Conservation (phyloP, 2,329 filamentous ascomycete species). For the Microsporum ferrugineum region DNA sequence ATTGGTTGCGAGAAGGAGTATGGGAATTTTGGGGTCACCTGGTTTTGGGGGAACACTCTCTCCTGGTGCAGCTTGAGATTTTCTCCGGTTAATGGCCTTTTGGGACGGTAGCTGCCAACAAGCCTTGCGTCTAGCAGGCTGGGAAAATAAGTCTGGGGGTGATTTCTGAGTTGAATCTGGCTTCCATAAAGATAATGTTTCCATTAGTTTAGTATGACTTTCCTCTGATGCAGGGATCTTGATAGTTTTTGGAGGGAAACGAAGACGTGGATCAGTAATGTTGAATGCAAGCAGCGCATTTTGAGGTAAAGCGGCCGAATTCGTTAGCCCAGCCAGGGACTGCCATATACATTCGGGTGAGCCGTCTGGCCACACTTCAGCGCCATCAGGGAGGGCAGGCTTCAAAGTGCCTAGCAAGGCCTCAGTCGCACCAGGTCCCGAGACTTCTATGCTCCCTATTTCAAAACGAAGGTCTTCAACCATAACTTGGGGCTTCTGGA, state of each 20-base stretch:
- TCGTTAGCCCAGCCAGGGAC: conserved; percentile 45
- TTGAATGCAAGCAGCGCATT: conserved; percentile 62
- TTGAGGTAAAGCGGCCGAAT: conserved; percentile 56
- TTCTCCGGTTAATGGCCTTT: conserved; percentile 69
- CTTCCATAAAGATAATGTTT: conserved; percentile 57
- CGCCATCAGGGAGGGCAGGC: conserved; percentile 31
- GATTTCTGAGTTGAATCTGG: conserved; percentile 40
- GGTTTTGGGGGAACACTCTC: conserved; percentile 45
- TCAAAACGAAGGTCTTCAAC: conserved; percentile 60
- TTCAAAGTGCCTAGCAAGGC: conserved; percentile 58
- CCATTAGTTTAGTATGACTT: conserved; percentile 39
- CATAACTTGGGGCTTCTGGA: conserved; percentile 49
- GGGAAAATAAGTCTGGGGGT: conserved; percentile 53
- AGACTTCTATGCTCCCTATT: conserved; percentile 59
- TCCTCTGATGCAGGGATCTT: conserved; percentile 27
- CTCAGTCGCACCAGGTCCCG: conserved; percentile 67
- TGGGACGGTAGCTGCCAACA: conserved; percentile 59
- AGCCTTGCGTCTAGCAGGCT: conserved; percentile 53
- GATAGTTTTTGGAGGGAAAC: conserved; percentile 56
- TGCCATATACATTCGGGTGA: conserved; percentile 32
- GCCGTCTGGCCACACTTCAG: conserved; percentile 15
- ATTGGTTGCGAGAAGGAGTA: conserved; percentile 56
- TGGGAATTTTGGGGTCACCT: conserved; percentile 64
- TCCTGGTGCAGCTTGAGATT: conserved; percentile 52
- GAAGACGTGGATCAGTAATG: conserved; percentile 66